phyloP scores from a whole-genome alignment of 2,329 filamentous ascomycete species.

The Stagonosporopsis vannaccii region DNA sequence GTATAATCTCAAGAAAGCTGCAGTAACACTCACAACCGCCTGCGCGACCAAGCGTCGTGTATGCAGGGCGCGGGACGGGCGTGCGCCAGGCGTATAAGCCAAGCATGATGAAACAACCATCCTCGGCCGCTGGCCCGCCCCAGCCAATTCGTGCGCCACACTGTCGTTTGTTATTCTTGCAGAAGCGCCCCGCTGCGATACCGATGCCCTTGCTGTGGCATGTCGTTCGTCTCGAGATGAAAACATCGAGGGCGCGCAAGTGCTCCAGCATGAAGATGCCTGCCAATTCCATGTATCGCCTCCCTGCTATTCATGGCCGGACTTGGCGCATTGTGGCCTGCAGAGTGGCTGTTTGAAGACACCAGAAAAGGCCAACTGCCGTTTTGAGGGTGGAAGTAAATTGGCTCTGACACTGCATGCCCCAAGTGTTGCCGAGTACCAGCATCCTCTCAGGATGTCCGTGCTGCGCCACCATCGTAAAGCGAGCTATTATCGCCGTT shows the following conservation, averaged over 20 bases:
- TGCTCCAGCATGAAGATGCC: slow-evolving; percentile 3
- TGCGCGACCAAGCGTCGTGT: slow-evolving; percentile 15
- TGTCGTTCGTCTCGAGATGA: slow-evolving; percentile 10
- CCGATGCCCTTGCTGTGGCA: slow-evolving; percentile 14
- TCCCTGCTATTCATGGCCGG: not conserved
- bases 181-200: slow-evolving; percentile 16
- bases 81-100: slow-evolving; percentile 19
- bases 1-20: slow-evolving; percentile 9
- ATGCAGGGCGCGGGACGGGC: slow-evolving; percentile 30
- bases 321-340: slow-evolving; percentile 21
- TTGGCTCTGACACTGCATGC: slow-evolving; percentile 2
- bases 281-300: not conserved
- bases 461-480: slow-evolving; percentile 10
- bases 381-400: not conserved
- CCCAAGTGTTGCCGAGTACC: not conserved
- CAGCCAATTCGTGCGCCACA: slow-evolving; percentile 20
- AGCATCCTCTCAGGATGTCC: slow-evolving; percentile 6
- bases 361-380: slow-evolving; percentile 7
- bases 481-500: slow-evolving; percentile 1
- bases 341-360: slow-evolving; percentile 24
- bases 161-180: slow-evolving; percentile 4
- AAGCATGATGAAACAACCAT: slow-evolving; percentile 20
- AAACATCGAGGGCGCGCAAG: slow-evolving; percentile 3
- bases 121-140: slow-evolving; percentile 7
- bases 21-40: slow-evolving; percentile 17